Evolutionary conservation across 441 rosid genomes (phyloP).

Genomic region (Gossypium gossypioides): DNA sequence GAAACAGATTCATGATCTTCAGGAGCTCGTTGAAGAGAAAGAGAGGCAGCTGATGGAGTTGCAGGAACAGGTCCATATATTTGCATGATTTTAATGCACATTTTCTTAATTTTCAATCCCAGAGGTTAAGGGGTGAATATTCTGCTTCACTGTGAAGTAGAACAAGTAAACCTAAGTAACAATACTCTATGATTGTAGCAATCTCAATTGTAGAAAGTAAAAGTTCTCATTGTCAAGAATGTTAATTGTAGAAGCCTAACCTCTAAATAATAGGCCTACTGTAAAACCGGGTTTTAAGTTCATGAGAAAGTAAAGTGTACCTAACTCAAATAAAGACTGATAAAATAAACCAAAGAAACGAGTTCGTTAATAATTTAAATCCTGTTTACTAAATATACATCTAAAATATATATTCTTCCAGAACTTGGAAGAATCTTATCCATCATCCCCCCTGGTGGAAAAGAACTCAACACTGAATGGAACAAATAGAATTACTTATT

Average conservation of each 20-base stretch:
- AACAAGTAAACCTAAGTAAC: neutral
- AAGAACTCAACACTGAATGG: neutral
- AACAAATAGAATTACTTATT: neutral
- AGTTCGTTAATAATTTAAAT: neutral
- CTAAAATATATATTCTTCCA: neutral
- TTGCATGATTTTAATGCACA: neutral
- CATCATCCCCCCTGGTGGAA: neutral
- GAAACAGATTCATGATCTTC: conserved; percentile 72
- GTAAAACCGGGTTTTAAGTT: neutral
- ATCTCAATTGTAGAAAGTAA: neutral
- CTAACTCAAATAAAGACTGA: neutral
- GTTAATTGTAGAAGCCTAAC: neutral
- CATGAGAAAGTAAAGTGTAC: neutral
- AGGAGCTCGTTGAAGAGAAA: conserved; percentile 82
- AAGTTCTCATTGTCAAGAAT: neutral
- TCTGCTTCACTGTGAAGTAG: neutral
- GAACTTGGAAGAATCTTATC: neutral
- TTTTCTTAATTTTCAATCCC: neutral
- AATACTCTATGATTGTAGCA: neutral
- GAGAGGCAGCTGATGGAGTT: conserved; percentile 71
- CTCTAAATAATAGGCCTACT: neutral
- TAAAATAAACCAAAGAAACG: neutral
- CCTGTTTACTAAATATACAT: neutral
- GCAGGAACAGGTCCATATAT: conserved; percentile 73
- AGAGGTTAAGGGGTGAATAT: neutral